Base-by-base conservation (phyloP, 202 grass and related monocot species). In the Musa balbisiana region DNA sequence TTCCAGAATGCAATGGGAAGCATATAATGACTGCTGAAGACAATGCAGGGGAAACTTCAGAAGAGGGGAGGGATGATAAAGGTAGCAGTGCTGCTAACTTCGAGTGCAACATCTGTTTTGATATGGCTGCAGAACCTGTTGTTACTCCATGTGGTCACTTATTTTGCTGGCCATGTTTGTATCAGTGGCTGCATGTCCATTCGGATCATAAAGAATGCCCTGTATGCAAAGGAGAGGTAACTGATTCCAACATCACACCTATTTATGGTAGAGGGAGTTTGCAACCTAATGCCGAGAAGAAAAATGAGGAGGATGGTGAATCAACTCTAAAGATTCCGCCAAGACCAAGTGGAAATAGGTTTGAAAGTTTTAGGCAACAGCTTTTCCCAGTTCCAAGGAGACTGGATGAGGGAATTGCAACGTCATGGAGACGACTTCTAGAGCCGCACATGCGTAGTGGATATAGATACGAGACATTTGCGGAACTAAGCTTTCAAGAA, bases 351-450 rank as follows among this genome's bases (percentile, higher is more conserved):
- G 92, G 92, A 50, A 89, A 96, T 78, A 84, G 92, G 73, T 80
- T 92, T 49, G 92, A 96, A 74, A 96, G 92, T 83, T 92, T 96
- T 63, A 84, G 92, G 86, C 92, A 96, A 74, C 92, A 96, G 75
- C 90, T 87, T 59, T 81, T 87, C 53, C 92, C 90, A 56, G 81
- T 96, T 78, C 90, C 92, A 69, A 90, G 90, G 74, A 89, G 87
- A 83, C 85, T 96, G 29, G 87, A 89, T 69, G 92, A 96, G 21
- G 92, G 92, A 19, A 76, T 96, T 70, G 69, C 91, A 27, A 84
- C 83, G 72, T 91, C 88, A 2, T 88, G 85, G 87, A 86, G 92
- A 62, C 86, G 89, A 9, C 71, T 92, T 80, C 67, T 92, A 19
- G 92, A 96, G 68, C 92, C 88, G 29, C 92, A 90, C 73, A 88